These are phyloP conservation scores for Chlamydomonas eustigma DNA, from an alignment of 139 green algal genomes.

Conservation along the genomic window DNA sequence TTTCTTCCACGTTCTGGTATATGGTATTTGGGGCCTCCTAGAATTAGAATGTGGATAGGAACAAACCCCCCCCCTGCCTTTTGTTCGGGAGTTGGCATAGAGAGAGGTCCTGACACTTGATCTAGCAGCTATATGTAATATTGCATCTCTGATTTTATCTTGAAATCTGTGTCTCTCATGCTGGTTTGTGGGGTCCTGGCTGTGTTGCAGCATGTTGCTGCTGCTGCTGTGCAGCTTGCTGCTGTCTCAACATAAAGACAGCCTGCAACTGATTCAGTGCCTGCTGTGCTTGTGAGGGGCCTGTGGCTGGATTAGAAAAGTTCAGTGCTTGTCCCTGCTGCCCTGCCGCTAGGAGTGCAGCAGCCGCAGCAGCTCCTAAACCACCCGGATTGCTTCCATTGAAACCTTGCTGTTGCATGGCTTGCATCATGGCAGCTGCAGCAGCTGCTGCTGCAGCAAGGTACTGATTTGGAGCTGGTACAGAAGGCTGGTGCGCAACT, in stretches of 20 bases:
- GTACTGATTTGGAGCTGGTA: background rate
- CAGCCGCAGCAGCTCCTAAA: background rate
- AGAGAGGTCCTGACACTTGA: too few relatives aligned
- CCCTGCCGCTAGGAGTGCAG: background rate
- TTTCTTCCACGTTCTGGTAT: too few relatives aligned
- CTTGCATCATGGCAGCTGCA: conserved; percentile 1
- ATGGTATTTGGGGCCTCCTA: too few relatives aligned
- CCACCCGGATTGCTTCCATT: background rate
- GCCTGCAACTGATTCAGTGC: background rate
- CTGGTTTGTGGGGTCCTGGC: too few relatives aligned
- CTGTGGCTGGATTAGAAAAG: background rate
- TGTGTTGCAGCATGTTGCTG: too few relatives aligned
- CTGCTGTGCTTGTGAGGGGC: background rate
- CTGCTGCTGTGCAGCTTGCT: background rate
- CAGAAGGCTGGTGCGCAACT: background rate
- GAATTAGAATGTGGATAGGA: too few relatives aligned
- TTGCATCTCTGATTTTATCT: too few relatives aligned
- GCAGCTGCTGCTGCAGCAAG: background rate
- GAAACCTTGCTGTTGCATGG: background rate
- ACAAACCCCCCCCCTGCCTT: too few relatives aligned
- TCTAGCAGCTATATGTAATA: too few relatives aligned
- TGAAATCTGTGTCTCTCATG: too few relatives aligned
- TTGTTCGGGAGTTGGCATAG: too few relatives aligned
- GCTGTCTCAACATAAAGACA: background rate
- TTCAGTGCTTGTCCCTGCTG: background rate